Conservation (phyloP, 2,329 filamentous ascomycete species). For the Colletotrichum abscissum region DNA sequence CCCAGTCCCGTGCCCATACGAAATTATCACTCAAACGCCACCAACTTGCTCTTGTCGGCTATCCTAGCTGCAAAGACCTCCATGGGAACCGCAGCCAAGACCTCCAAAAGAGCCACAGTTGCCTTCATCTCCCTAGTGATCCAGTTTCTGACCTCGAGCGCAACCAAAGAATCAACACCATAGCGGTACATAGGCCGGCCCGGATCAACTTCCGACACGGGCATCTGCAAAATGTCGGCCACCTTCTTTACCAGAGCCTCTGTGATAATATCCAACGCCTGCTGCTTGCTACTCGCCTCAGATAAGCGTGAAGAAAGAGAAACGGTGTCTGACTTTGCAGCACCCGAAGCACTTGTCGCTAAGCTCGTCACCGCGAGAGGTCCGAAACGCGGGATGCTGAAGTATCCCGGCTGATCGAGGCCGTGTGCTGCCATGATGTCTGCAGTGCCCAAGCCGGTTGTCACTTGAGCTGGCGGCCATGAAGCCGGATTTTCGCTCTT, state of each 20-base stretch:
- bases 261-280: conserved; percentile 7
- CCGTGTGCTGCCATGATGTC: background rate
- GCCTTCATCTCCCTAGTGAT: background rate
- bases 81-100: conserved; percentile 4
- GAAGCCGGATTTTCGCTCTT: background rate
- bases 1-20: no score
- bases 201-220: background rate
- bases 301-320: background rate
- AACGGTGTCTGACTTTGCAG: background rate
- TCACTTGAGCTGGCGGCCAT: background rate
- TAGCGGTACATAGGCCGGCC: conserved; percentile 10
- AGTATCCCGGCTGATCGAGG: background rate
- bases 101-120: background rate
- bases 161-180: conserved; percentile 17
- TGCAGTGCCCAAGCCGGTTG: background rate
- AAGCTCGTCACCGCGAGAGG: background rate
- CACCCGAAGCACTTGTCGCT: background rate
- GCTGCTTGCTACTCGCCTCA: background rate
- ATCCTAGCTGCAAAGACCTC: background rate
- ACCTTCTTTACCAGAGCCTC: conserved; percentile 5
- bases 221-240: conserved; percentile 2
- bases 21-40: background rate
- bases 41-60: background rate
- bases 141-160: conserved; percentile 16
- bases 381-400: background rate